Evolutionary conservation across 208 protist genomes (phyloP), one percentile per base, ranked within the genome.

Genomic region (Crithidia bombi): DNA sequence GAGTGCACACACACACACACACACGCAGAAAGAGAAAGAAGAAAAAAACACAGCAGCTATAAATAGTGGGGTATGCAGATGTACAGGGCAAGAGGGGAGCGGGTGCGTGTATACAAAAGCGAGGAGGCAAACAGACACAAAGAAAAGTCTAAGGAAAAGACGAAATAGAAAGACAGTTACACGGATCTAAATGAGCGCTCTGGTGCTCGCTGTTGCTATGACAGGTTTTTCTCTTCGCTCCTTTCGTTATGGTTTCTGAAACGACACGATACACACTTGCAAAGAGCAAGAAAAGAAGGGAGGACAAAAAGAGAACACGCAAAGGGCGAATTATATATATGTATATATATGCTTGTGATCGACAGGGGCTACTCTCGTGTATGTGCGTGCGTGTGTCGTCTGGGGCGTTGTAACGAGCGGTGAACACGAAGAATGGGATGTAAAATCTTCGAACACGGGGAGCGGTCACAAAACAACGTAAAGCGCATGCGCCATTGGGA

Each of bases 301-400:
- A 47, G 4, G 17, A n/a, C 43, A n/a, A 21, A 47, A 41, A 41
- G 38, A 41, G 14, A 14, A 15, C 38, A 6, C 38, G 38, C 38
- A 41, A 14, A 41, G 38, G 38, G 38, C 38, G 38, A 6, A 41
- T 41, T 47, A 47, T 21, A 47, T n/a, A 21, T 21, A n/a, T 26
- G 32, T 69, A 47, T 21, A 47, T n/a, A 47, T 41, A 41, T 56
- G 1, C 11, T 61, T 28, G 41, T 47, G n/a, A n/a, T n/a, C n/a
- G n/a, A n/a, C n/a, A n/a, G n/a, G n/a, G n/a, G n/a, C n/a, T n/a
- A n/a, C n/a, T n/a, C n/a, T n/a, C n/a, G n/a, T n/a, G n/a, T n/a
- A n/a, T n/a, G n/a, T n/a, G n/a, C n/a, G n/a, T n/a, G n/a, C n/a
- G n/a, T n/a, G n/a, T n/a, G n/a, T n/a, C n/a, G n/a, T n/a, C n/a